phyloP scores from a whole-genome alignment of 2,329 filamentous ascomycete species.

The Plenodomus biglobosus region DNA sequence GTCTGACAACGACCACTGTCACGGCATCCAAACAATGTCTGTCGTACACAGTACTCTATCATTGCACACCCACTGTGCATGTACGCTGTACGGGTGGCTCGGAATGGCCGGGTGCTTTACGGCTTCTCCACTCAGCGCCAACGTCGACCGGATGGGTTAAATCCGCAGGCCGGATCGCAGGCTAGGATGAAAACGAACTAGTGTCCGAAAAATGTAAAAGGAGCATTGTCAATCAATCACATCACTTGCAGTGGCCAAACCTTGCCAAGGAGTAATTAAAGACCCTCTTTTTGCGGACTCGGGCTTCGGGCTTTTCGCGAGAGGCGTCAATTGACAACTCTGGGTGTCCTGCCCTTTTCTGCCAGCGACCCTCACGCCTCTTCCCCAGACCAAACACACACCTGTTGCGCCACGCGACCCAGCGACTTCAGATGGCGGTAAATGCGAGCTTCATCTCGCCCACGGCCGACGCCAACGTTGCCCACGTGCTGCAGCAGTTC shows the following conservation, averaged over 20 bases:
- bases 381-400: background rate
- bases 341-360: constrained; percentile 4
- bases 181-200: constrained; percentile 4
- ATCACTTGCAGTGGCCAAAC: constrained; percentile 14
- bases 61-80: too few species aligned
- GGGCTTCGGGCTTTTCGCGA: constrained; percentile 8
- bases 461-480: constrained; percentile 42
- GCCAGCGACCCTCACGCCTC: constrained; percentile 7
- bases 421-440: constrained; percentile 32
- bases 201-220: background rate
- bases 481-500: constrained; percentile 35
- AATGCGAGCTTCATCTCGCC: constrained; percentile 46
- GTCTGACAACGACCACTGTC: background rate
- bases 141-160: constrained; percentile 2
- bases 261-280: constrained; percentile 20
- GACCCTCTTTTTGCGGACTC: constrained; percentile 16
- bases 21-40: too few species aligned
- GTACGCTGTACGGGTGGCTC: too few species aligned
- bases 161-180: constrained; percentile 8
- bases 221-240: constrained; percentile 2
- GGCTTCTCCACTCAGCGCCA: too few species aligned
- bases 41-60: too few species aligned
- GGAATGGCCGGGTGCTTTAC: too few species aligned
- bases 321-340: constrained; percentile 8
- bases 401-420: constrained; percentile 5